Evolutionary conservation across 805 yeast genomes (phyloP), one percentile per base, ranked within the genome.

Genomic region (Blastobotrys peoriensis): DNA sequence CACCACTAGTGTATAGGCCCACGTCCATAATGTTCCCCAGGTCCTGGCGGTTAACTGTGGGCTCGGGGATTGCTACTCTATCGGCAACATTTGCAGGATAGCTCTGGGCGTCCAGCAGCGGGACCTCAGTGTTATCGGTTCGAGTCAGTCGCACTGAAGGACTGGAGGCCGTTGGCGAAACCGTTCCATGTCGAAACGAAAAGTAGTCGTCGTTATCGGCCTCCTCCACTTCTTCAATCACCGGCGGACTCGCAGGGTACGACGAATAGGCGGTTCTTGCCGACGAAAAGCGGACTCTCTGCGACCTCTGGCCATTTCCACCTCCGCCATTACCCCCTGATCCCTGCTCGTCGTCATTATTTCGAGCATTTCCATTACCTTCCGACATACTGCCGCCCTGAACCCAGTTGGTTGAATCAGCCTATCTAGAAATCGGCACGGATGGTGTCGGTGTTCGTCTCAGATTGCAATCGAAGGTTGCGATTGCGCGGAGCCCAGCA

Each of bases 1-100:
- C 66, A 6, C 63, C 65, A 25, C 59, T 52, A 4, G 55, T 49
- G 18, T 48, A 37, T 3, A 54, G 30, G 15, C 64, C 64, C 8
- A 60, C 48, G 38, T 61, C 65, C 43, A 60, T 42, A 20, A 60
- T 27, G 21, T 47, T 38, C 18, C 40, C 19, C 30, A 45, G 39
- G 9, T 36, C 36, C 22, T 44, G 42, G 27, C 21, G 36, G 40
- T 13, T 36, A 35, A 35, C 38, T 10, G 16, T 13, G 20, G 37
- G 19, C 8, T 34, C 37, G 3, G 37, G 37, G 13, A 25, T 13
- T 8, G 30, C 30, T 8, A 25, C 10, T 25, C 13, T 8, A 8
- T 25, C 30, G 13, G 30, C 30, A 8, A 13, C 30, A 25, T 13
- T 25, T 8, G 13, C 13, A 13, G 13, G 13, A 8, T 8, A 13